Percentiles rank a stretch among this genome's conserved stretches.
Evolutionary conservation across 208 protist species (phyloP).

Genomic region (Trypanosoma rangeli): DNA sequence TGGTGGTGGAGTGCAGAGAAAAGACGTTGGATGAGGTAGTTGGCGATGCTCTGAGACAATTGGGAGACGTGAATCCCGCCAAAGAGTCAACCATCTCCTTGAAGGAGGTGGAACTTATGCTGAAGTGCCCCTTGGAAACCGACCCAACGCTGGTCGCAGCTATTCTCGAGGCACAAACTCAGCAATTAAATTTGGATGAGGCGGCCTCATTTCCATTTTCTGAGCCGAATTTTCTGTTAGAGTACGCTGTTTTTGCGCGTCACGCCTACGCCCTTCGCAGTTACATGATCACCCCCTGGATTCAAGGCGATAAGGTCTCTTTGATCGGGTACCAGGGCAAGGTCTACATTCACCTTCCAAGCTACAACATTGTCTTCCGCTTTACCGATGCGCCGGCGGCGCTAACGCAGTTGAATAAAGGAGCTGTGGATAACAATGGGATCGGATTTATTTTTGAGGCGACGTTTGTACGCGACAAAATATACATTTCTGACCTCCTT

Average conservation of each 20-base stretch:
- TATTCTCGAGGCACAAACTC: constrained; percentile 52
- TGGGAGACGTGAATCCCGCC: constrained; percentile 33
- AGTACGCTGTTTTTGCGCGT: constrained; percentile 79
- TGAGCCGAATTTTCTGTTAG: constrained; percentile 81
- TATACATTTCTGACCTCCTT: constrained; percentile 87
- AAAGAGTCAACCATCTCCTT: constrained; percentile 39
- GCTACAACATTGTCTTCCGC: constrained; percentile 76
- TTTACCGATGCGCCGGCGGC: constrained; percentile 25
- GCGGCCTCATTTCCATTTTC: constrained; percentile 67
- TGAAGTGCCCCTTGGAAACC: constrained; percentile 49
- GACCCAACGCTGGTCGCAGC: constrained; percentile 50
- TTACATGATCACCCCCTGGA: constrained; percentile 78
- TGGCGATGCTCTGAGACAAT: constrained; percentile 33
- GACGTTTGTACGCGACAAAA: constrained; percentile 48
- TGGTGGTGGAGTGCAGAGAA: constrained; percentile 49
- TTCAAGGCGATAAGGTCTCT: constrained; percentile 77
- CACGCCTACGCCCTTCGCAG: constrained; percentile 52
- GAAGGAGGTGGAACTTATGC: constrained; percentile 59
- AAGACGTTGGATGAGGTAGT: constrained; percentile 38
- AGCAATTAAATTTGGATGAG: constrained; percentile 29
- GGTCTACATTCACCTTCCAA: constrained; percentile 76
- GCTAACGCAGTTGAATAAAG: constrained; percentile 12
- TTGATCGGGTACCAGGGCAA: constrained; percentile 61
- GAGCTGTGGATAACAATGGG: constrained; percentile 9
- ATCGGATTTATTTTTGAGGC: constrained; percentile 76